Base-by-base conservation (phyloP, 2,329 filamentous ascomycete species). In the Biscogniauxia sp. region DNA sequence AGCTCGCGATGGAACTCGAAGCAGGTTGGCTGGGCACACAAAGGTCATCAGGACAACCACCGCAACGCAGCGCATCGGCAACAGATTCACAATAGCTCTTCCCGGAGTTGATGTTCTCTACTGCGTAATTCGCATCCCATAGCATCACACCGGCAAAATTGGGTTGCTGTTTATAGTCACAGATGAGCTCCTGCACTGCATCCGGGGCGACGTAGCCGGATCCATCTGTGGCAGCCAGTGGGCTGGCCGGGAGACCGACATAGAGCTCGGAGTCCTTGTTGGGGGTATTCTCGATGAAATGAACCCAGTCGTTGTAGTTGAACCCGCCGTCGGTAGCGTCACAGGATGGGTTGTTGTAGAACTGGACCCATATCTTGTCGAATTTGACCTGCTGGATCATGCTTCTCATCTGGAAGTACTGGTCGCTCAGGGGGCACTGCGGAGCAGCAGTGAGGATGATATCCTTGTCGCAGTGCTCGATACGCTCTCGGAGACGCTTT, bases 341-440 rank as follows among this genome's bases (percentile, higher is more conserved):
- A 66, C 78, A 81, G 20, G 54, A 64, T 0, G 67, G 65, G 68
- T 81, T 81, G 74, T 82, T 81, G 73, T 80, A 82, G 70, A 82
- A 82, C 71, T 82, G 80, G 55, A 82, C 69, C 67, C 79, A 81
- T 50, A 79, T 70, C 15, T 76, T 73, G 25, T 79, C 77, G 28
- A 71, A 71, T 23, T 61, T 41, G 49, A 74, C 69, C 28, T 70
- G 55, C 25, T 75, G 65, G 20, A 80, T 71, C 49, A 84, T 78
- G 1, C 68, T 63, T 53, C 76, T 75, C 69, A 84, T 79, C 60
- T 77, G 66, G 26, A 83, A 72, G 57, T 76, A 78, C 1, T 74
- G 53, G 5, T 73, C 60, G 2, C 58, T 55, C 20, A 76, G 71
- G 15, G 78, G 75, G 68, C 79, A 81, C 66, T 81, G 77, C n/a